phyloP scores from a whole-genome alignment of 139 green algal species.

The Volvox reticuliferus region DNA sequence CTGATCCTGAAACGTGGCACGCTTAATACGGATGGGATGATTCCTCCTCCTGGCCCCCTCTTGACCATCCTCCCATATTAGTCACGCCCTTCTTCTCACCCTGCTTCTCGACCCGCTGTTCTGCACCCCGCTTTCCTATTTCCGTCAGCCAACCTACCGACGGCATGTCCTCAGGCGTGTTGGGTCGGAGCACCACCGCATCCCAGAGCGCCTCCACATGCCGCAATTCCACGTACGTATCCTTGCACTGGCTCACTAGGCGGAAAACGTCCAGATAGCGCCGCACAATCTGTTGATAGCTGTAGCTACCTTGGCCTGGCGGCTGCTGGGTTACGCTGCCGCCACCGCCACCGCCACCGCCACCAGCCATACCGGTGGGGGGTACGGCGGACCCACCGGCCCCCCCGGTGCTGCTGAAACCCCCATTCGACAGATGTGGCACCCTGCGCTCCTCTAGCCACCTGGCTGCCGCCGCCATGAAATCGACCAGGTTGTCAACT shows the following conservation, averaged over 20 bases:
- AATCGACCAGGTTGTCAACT: conserved; percentile 43
- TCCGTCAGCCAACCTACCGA: background rate
- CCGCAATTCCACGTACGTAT: conserved; percentile 1
- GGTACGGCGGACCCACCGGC: background rate
- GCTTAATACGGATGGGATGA: too few species aligned
- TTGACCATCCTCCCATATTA: too few species aligned
- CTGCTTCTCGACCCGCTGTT: too few species aligned
- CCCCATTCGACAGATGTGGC: background rate
- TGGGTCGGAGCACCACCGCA: conserved; percentile 48
- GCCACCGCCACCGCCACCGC: too few species aligned
- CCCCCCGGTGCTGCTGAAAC: background rate
- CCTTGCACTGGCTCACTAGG: background rate
- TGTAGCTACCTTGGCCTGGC: conserved; percentile 55
- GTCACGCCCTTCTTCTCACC: too few species aligned
- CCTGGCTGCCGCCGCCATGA: conserved; percentile 12
- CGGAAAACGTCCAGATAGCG: conserved; percentile 57
- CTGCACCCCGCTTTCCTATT: too few species aligned
- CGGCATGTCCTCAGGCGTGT: conserved; percentile 42
- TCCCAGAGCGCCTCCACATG: conserved; percentile 64
- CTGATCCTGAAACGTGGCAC: too few species aligned
- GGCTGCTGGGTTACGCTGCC: background rate
- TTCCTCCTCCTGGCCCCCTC: too few species aligned
- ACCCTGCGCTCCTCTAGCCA: conserved; percentile 39
- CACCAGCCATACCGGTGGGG: background rate
- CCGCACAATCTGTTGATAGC: conserved; percentile 52